Conservation (phyloP, 176 grass and related monocot species). For the Lolium perenne region DNA sequence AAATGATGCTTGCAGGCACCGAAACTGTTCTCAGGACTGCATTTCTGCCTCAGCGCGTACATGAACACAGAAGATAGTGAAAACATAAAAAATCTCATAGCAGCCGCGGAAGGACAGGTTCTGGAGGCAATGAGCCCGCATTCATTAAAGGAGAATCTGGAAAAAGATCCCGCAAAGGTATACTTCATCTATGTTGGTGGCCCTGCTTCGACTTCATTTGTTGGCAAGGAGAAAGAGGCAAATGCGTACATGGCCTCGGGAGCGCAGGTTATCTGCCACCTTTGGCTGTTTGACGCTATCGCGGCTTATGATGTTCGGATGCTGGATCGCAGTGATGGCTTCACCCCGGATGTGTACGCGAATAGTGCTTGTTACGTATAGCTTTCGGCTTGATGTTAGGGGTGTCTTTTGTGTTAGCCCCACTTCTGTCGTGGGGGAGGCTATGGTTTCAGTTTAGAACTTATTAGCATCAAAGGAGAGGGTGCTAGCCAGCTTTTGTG, state of each 20-base stretch:
- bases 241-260: neutral
- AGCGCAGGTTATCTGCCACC: slow-evolving; percentile 28
- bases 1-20: slow-evolving; percentile 28
- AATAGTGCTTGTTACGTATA: too few species aligned
- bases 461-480: neutral
- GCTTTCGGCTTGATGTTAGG: neutral
- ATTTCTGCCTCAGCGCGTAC: slow-evolving; percentile 48
- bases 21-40: slow-evolving; percentile 43
- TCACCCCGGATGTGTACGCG: too few species aligned
- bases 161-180: neutral
- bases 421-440: neutral
- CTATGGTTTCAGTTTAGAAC: neutral
- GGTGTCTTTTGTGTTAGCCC: neutral
- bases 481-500: neutral
- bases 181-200: slow-evolving; percentile 38
- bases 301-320: slow-evolving; percentile 23
- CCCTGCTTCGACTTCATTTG: neutral
- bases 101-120: slow-evolving; percentile 9
- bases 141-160: neutral
- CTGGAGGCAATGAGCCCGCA: neutral
- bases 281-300: slow-evolving; percentile 24
- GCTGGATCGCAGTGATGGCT: neutral
- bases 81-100: slow-evolving; percentile 21
- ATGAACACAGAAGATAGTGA: slow-evolving; percentile 13
- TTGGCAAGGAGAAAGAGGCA: slow-evolving; percentile 1